These are phyloP conservation scores for Cocos nucifera DNA, from an alignment of 176 grass and related monocot genomes.

Conservation along the genomic window DNA sequence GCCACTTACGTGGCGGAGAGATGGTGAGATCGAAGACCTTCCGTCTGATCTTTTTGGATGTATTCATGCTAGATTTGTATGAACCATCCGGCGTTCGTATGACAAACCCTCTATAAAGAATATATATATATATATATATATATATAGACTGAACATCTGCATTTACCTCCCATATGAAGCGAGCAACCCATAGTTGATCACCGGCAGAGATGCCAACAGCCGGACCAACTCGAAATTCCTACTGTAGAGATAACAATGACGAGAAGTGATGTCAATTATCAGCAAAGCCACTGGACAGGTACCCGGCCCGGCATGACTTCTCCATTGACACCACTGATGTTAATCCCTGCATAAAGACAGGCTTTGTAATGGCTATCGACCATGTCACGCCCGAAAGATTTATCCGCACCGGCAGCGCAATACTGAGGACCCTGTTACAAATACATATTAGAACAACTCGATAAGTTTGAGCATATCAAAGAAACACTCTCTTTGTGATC, in stretches of 20 bases:
- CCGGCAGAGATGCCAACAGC: conserved; percentile 69
- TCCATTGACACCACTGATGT: conserved; percentile 69
- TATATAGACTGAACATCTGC: not conserved
- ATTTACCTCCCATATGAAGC: conserved; percentile 80
- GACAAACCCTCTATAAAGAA: no score
- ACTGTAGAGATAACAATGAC: conserved; percentile 25
- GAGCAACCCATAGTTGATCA: conserved; percentile 67
- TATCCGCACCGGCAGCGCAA: conserved; percentile 54
- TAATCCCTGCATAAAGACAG: conserved; percentile 70
- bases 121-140: no score
- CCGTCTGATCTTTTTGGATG: no score
- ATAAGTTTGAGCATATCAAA: no score
- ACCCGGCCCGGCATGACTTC: conserved; percentile 95
- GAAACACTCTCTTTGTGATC: no score
- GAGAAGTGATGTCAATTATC: not conserved
- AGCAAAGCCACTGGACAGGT: not conserved
- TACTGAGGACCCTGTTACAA: conserved; percentile 69
- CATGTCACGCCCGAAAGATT: conserved; percentile 63
- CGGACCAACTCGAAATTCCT: conserved; percentile 96
- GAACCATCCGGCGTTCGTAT: no score
- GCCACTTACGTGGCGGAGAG: no score
- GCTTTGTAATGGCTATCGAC: conserved; percentile 77
- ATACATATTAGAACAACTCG: no score
- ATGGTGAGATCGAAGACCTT: no score
- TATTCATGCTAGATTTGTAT: no score